Conservation (phyloP, 352 stramenopile genomes). For the Achlya hypogyna region DNA sequence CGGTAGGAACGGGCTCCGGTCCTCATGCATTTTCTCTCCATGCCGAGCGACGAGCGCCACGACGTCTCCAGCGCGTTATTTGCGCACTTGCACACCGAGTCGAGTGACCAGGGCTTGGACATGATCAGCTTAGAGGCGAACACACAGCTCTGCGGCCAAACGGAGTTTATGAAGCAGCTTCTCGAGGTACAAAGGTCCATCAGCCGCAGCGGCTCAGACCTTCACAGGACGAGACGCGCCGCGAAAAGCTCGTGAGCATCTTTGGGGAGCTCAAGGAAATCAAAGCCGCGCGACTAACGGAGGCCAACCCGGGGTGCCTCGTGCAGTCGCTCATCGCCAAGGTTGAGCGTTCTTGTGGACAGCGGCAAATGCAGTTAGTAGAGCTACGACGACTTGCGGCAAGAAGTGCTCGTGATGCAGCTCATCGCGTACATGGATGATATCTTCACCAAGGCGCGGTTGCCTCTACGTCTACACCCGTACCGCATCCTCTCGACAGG, state of each 20-base stretch:
- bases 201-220: neutral
- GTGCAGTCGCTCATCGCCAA: slow-evolving; percentile 90
- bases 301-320: slow-evolving; percentile 40
- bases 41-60: slow-evolving; percentile 32
- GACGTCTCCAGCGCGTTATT: slow-evolving; percentile 64
- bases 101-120: slow-evolving; percentile 17
- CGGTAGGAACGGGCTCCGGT: slow-evolving; percentile 65
- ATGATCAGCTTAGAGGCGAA: neutral
- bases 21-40: slow-evolving; percentile 60
- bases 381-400: slow-evolving; percentile 95
- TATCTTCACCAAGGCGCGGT: slow-evolving; percentile 86
- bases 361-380: slow-evolving; percentile 61
- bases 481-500: slow-evolving; percentile 96
- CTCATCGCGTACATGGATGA: slow-evolving; percentile 93
- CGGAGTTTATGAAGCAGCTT: neutral
- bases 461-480: slow-evolving; percentile 88
- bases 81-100: slow-evolving; percentile 41
- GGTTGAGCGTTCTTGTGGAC: slow-evolving; percentile 37
- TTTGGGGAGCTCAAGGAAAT: slow-evolving; percentile 64
- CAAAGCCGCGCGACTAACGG: slow-evolving; percentile 35
- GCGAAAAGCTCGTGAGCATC: slow-evolving; percentile 43
- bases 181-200: neutral
- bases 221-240: slow-evolving; percentile 32
- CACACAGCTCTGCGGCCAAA: neutral
- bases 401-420: slow-evolving; percentile 97